Conservation (phyloP, 2,329 filamentous ascomycete genomes). For the Triangularia verruculosa region DNA sequence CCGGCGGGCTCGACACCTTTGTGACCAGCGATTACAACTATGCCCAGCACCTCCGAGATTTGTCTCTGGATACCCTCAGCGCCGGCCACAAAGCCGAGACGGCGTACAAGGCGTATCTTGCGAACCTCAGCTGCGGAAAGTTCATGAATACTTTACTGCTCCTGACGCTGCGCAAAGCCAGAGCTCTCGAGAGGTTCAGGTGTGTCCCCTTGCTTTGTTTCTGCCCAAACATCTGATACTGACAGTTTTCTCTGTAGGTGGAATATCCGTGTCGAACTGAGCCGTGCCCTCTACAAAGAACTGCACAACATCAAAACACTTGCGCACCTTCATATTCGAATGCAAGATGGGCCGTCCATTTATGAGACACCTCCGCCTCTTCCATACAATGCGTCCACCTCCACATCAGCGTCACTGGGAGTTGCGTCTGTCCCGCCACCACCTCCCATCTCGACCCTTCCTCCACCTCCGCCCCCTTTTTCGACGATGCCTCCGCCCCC, state of each 20-base stretch:
- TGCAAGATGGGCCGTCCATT: constrained; percentile 56
- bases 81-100: constrained; percentile 51
- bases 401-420: constrained; percentile 8
- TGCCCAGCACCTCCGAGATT: constrained; percentile 53
- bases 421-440: constrained; percentile 11
- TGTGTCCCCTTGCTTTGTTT: constrained; percentile 33
- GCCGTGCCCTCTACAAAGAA: constrained; percentile 53
- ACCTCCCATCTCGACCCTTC: constrained; percentile 20
- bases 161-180: constrained; percentile 54
- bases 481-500: constrained; percentile 24
- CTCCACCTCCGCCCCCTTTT: constrained; percentile 20
- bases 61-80: constrained; percentile 55
- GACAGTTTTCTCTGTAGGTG: constrained; percentile 41
- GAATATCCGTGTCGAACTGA: constrained; percentile 64
- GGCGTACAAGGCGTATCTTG: constrained; percentile 53
- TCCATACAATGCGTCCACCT: constrained; percentile 31
- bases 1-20: constrained; percentile 58
- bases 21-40: constrained; percentile 63
- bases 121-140: constrained; percentile 57
- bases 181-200: constrained; percentile 55
- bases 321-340: constrained; percentile 53
- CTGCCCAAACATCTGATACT: neutral
- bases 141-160: constrained; percentile 61
- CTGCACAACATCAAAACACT: constrained; percentile 54
- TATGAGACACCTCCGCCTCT: constrained; percentile 51